Evolutionary conservation across 371 early-diverging fungal species (phyloP).

Genomic region (Apophysomyces sp.): DNA sequence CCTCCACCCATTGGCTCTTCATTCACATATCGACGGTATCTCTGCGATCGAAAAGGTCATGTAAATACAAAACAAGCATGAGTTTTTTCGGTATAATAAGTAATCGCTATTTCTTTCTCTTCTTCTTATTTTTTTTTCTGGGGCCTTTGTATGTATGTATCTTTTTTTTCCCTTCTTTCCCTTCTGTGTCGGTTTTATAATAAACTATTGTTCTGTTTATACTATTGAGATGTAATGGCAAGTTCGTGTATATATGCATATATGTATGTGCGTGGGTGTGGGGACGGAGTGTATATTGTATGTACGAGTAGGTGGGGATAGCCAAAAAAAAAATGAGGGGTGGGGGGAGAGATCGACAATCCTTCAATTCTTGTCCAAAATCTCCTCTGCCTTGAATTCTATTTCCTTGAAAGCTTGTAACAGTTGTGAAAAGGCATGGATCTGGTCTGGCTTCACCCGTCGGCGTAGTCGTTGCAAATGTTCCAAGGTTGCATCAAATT

Average conservation of each 20-base stretch:
- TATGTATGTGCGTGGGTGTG: too few relatives aligned
- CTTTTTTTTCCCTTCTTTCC: background rate
- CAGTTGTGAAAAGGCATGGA: constrained; percentile 11
- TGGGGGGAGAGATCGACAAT: too few relatives aligned
- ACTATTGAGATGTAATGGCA: background rate
- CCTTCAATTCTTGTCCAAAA: constrained; percentile 5
- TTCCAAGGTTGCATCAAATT: constrained; percentile 26
- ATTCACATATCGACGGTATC: background rate
- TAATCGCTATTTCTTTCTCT: background rate
- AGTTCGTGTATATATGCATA: background rate
- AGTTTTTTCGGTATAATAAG: background rate
- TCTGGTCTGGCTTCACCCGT: constrained; percentile 21
- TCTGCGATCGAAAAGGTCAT: background rate
- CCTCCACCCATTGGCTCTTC: background rate
- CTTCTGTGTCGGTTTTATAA: background rate
- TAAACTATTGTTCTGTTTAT: background rate
- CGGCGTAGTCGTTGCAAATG: constrained; percentile 23
- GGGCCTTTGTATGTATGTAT: background rate
- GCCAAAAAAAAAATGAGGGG: too few relatives aligned
- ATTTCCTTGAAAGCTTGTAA: constrained; percentile 21
- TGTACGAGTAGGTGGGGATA: too few relatives aligned
- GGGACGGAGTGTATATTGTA: too few relatives aligned
- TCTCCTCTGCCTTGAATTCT: constrained; percentile 18
- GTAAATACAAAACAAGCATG: background rate
- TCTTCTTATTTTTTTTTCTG: background rate